Evolutionary conservation across 2,329 filamentous ascomycete species (phyloP), one percentile per base, ranked within the genome.

Genomic region (Alternaria sp.): DNA sequence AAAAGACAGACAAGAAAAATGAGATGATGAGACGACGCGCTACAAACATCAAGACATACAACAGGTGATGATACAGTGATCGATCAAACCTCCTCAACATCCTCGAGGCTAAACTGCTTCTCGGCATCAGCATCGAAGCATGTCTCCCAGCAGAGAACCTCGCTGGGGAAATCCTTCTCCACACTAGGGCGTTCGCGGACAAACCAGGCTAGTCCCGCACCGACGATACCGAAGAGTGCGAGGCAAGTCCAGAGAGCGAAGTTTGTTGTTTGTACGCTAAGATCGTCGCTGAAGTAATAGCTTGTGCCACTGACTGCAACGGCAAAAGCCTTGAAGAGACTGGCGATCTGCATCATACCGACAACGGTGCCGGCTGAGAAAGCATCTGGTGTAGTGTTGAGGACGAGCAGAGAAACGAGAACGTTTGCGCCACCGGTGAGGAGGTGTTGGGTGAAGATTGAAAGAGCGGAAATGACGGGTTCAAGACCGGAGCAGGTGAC

Each of bases 331-430:
- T 80, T 81, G 72, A 83, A 82, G 6, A 83, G 72, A 54, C 75
- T 80, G 20, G 81, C 79, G 5, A 82, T 73, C 57, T 82, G 81
- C 70, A 83, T 78, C 67, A 83, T 76, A n/a, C 82, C 82, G 46
- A 83, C 78, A 6, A 83, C 78, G 18, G 81, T 82, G 39, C 81
- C 82, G 6, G 81, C 79, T 1, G 80, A 81, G 51, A 78, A 80
- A 5, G 81, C 80, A 57, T 83, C 81, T 0, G 82, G 81, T 5
- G 81, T 80, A 2, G 81, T 81, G 64, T 82, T 82, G 56, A 83
- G 77, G 3, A 83, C 78, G n/a, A 84, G 79, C 8, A 83, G 74
- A 1, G 79, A 71, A 8, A 83, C 80, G 11, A 83, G 72, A 11
- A 81, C 80, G 11, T 79, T 74, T 7, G 81, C 79, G 12, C 78